phyloP scores from a whole-genome alignment of 805 yeast species.

The Candida maris region DNA sequence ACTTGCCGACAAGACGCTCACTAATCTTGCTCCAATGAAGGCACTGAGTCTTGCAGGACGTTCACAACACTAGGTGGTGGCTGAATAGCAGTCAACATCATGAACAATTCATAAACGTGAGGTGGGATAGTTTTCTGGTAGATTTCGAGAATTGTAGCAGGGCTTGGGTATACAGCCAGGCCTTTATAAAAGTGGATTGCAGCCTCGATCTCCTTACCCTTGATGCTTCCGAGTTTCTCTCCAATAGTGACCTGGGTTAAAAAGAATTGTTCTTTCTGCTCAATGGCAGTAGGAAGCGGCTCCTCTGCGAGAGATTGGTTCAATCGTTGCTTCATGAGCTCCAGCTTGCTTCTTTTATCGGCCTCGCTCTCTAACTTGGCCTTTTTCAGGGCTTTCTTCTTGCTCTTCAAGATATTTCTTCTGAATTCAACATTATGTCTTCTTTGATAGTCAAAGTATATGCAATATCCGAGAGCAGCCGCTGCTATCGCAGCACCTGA shows the following conservation, averaged over 20 bases:
- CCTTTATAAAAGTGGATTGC: conserved; percentile 94
- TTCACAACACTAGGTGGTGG: conserved; percentile 81
- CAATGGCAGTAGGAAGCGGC: conserved; percentile 71
- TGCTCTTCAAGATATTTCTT: conserved; percentile 60
- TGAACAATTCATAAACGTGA: conserved; percentile 75
- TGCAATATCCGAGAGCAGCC: conserved; percentile 67
- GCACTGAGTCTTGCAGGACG: conserved; percentile 48
- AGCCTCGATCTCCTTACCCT: conserved; percentile 71
- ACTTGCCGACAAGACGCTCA: not conserved
- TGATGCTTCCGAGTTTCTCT: conserved; percentile 68
- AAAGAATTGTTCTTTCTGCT: conserved; percentile 73
- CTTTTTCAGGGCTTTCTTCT: conserved; percentile 56
- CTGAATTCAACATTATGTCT: conserved; percentile 82
- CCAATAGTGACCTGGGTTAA: conserved; percentile 81
- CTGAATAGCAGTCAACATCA: conserved; percentile 83
- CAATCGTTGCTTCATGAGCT: conserved; percentile 58
- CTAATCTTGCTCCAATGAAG: conserved; percentile 23
- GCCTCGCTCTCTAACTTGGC: conserved; percentile 53
- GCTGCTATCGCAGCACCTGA: conserved; percentile 45
- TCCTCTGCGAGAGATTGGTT: conserved; percentile 59
- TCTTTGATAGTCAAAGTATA: conserved; percentile 90
- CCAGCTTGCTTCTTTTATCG: conserved; percentile 57
- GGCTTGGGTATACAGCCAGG: conserved; percentile 88
- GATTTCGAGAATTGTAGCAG: conserved; percentile 83
- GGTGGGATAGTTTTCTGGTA: conserved; percentile 87